Conservation (phyloP, 2,329 filamentous ascomycete genomes). For the Ceratocystis alfenasii region DNA sequence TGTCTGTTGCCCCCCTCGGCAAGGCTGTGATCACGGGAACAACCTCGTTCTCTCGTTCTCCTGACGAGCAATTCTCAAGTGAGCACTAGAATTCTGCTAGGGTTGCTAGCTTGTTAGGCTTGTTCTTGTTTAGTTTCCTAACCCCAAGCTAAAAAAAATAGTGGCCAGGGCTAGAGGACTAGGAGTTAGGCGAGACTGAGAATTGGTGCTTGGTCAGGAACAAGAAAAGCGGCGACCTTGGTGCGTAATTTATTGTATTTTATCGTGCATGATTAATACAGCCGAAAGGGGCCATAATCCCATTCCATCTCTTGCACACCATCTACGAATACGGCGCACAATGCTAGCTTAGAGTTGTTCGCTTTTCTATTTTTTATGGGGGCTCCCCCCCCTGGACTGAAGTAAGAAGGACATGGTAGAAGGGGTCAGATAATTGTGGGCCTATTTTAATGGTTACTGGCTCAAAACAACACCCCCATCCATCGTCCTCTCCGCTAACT, state of each 20-base stretch:
- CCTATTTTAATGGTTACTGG: neutral
- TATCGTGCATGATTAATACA: neutral
- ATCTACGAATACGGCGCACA: neutral
- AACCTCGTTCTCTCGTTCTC: neutral
- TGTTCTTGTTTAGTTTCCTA: neutral
- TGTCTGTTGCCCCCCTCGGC: too few relatives aligned
- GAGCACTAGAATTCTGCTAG: neutral
- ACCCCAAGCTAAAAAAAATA: neutral
- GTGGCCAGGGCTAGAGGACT: too few relatives aligned
- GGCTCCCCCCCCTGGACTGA: neutral
- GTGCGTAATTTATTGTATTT: neutral
- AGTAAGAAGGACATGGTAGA: neutral
- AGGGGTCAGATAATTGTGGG: neutral
- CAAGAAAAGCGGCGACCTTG: neutral
- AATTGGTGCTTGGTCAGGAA: neutral
- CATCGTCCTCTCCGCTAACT: too few relatives aligned
- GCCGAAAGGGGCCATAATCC: conserved; percentile 3
- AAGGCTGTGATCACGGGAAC: neutral
- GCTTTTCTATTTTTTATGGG: too few relatives aligned
- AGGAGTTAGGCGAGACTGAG: neutral
- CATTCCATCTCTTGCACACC: neutral
- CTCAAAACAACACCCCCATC: neutral
- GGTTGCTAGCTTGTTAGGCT: neutral
- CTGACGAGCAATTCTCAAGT: neutral
- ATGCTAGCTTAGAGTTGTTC: neutral